Conservation (phyloP, 148 eudicot genomes). For the Pharnaceum exiguum region DNA sequence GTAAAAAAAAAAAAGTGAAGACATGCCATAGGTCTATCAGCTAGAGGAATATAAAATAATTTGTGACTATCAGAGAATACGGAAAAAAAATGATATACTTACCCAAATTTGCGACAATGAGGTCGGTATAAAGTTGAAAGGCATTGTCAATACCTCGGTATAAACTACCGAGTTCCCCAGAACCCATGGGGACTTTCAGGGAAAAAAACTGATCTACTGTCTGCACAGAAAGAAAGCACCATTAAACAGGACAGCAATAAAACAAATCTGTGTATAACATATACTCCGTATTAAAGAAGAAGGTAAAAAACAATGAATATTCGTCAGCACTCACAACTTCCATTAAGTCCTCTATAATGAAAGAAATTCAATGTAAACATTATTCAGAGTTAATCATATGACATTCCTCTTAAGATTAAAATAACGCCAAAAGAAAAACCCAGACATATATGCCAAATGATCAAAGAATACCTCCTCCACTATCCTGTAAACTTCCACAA, state of each 20-base stretch:
- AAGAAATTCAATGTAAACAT: too few species aligned
- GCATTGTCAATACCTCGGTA: conserved; percentile 97
- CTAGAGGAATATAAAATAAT: too few species aligned
- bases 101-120: conserved; percentile 72
- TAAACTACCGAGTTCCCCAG: conserved; percentile 73
- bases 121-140: conserved; percentile 82
- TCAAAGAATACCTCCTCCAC: conserved; percentile 76
- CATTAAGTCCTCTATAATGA: too few species aligned
- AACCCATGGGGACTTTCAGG: conserved; percentile 89
- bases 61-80: too few species aligned
- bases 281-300: conserved; percentile 1
- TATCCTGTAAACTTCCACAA: conserved; percentile 96
- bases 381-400: too few species aligned
- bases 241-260: conserved; percentile 1
- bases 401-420: too few species aligned
- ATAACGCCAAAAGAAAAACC: conserved; percentile 3
- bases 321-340: conserved; percentile 2
- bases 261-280: too few species aligned
- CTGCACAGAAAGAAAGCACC: conserved; percentile 40
- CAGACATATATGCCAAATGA: conserved; percentile 6
- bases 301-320: background rate
- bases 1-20: too few species aligned
- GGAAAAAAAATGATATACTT: conserved; percentile 9
- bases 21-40: too few species aligned
- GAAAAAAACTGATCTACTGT: conserved; percentile 93